Base-by-base conservation (phyloP, 1,284 basidiomycete species). In the Pholiota adiposa region DNA sequence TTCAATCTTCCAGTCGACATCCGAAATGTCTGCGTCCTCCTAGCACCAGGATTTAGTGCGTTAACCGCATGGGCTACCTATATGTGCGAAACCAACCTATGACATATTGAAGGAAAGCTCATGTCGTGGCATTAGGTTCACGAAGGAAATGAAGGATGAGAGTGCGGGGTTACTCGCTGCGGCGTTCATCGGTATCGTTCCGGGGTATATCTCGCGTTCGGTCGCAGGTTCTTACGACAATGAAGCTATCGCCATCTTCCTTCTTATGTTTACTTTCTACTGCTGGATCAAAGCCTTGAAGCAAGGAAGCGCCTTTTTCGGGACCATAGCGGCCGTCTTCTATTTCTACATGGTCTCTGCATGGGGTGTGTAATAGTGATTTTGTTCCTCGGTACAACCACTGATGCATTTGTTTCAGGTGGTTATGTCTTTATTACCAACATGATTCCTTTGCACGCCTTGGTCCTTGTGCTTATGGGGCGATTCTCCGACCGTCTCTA, bases 281-380 rank as follows among this genome's bases (percentile, higher is more conserved):
- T 85, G 87, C 62, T 99, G 97, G 97, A 97, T 99, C 76, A 96
- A 94, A 72, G 96, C 97, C 21, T 81, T 98, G 60, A 98, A 98
- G 78, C 86, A 88, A 49, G 97, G 97, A 40, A 96, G 93, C 61
- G 95, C 95, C 0, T 85, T 97, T 63, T 98, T 88, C 71, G 97
- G 96, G 38, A 93, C 93, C 19, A 73, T 92, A 49, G 90, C 96
- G 21, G 97, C 96, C 6, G 79, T 99, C 14, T 98, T 99, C 79
- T 99, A 99, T 81, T 98, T 98, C 67, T 99, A 98, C 85, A 99
- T 99, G 97, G 97, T 99, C 16, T 97, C 97, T 51, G 97, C 97
- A 12, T 99, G 97, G 97, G 97, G 97, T 91, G 65, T 62, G 84
- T 75, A 5, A 18, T 29, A 16, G 8, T 9, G 25, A 12, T 11